Percentiles rank a stretch among this genome's conserved stretches.
These are phyloP conservation scores for Ascochyta clinopodiicola DNA, from an alignment of 2,329 filamentous ascomycete species.

Conservation along the genomic window DNA sequence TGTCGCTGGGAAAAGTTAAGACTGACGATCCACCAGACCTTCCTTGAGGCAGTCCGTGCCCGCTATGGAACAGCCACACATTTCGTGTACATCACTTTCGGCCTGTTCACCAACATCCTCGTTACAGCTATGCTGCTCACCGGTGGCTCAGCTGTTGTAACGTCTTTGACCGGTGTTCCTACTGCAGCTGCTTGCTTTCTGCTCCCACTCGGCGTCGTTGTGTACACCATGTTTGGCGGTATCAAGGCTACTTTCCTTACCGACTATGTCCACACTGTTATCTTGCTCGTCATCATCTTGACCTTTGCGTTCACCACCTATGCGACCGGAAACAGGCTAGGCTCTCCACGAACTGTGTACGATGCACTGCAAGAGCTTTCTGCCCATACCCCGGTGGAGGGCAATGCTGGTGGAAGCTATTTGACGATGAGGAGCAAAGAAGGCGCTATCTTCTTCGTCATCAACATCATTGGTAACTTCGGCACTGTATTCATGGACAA, in stretches of 20 bases:
- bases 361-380: slow-evolving; percentile 76
- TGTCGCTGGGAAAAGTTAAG: accelerated
- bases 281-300: slow-evolving; percentile 82
- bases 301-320: slow-evolving; percentile 84
- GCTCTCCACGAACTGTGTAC: slow-evolving; percentile 78
- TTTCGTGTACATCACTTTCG: slow-evolving; percentile 80
- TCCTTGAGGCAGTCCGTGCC: slow-evolving; percentile 83
- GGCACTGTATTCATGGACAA: slow-evolving; percentile 86
- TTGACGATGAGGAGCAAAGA: slow-evolving; percentile 85
- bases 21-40: slow-evolving; percentile 64
- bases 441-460: slow-evolving; percentile 88
- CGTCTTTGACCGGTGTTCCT: slow-evolving; percentile 64
- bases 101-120: slow-evolving; percentile 79
- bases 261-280: slow-evolving; percentile 85
- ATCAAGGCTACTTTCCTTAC: slow-evolving; percentile 77
- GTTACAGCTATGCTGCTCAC: slow-evolving; percentile 92
- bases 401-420: slow-evolving; percentile 80
- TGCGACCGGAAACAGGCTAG: slow-evolving; percentile 72
- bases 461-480: slow-evolving; percentile 87
- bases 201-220: slow-evolving; percentile 78
- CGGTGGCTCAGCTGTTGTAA: slow-evolving; percentile 74
- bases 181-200: slow-evolving; percentile 84
- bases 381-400: slow-evolving; percentile 72
- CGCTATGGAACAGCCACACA: slow-evolving; percentile 78
- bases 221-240: slow-evolving; percentile 77